Base-by-base conservation (phyloP, 1,139 yeast species). In the Tardiomyces digboiensis region DNA sequence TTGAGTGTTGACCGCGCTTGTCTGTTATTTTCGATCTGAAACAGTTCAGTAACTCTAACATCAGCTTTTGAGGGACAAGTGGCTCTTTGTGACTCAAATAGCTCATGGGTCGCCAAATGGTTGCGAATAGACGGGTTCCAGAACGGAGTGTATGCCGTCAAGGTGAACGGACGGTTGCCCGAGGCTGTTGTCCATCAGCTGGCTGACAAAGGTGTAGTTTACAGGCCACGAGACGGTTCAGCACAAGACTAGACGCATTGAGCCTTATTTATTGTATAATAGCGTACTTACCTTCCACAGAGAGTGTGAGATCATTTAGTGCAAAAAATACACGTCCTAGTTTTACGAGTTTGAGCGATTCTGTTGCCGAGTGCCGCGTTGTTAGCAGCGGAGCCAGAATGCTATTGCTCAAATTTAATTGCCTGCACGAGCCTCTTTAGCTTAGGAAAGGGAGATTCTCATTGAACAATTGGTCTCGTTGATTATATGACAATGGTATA, bases 81-180 rank as follows among this genome's bases (percentile, higher is more conserved):
- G 10, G 97, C 97, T 1, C 74, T 88, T 52, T 88, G 95, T 44
- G 88, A 83, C 48, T 89, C 91, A 41, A 78, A 78, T 44, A 78
- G 75, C 38, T 87, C 97, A 2, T 91, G 99, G 99, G 97, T 88
- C 26, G 97, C 97, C 19, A 78, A 87, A 59, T 91, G 99, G 99
- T 71, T 91, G 47, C 79, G 97, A 65, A 83, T 91, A 21, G 95
- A 87, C 57, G 82, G 87, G 21, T 88, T 88, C 60, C 82, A 80
- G 23, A 84, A 94, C 1, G 99, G 98, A 0, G 64, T 91, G 55
- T 66, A 91, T 58, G 98, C 98, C 1, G 94, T 89, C 40, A 86
- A 91, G 59, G 91, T 91, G 7, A 84, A 81, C 55, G 99, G 99
- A 29, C 80, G 85, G 56, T 68, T 91, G 45, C 97, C 97, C 1